phyloP scores from a whole-genome alignment of 768 basidiomycete species.

The Trametes elegans region DNA sequence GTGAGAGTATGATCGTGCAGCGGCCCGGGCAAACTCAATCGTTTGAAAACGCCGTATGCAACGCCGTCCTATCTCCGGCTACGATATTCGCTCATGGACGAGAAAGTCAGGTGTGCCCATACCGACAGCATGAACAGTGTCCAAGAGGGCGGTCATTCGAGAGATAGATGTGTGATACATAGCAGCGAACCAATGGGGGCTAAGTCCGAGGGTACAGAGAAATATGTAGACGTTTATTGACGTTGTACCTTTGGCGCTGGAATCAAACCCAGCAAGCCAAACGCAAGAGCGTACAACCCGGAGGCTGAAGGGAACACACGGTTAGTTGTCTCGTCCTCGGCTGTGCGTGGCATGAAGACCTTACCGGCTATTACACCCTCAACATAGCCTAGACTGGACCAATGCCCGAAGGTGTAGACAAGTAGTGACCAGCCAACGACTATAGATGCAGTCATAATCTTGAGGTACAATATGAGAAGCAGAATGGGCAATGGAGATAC shows the following conservation, averaged over 20 bases:
- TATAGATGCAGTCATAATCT: slow-evolving; percentile 62
- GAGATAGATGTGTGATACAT: neutral
- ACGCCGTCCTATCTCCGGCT: too few species aligned
- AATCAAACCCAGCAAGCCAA: slow-evolving; percentile 74
- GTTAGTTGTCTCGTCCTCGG: neutral
- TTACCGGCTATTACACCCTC: slow-evolving; percentile 63
- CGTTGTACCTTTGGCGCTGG: slow-evolving; percentile 60
- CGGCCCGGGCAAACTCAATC: too few species aligned
- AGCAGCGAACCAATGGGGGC: neutral
- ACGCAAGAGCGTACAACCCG: slow-evolving; percentile 64
- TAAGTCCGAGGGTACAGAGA: neutral
- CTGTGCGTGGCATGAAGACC: slow-evolving; percentile 14
- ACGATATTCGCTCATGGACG: too few species aligned
- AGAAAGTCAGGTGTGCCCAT: too few species aligned
- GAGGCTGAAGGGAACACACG: slow-evolving; percentile 43
- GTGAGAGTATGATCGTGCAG: too few species aligned
- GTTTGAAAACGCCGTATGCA: too few species aligned
- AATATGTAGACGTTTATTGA: slow-evolving; percentile 20
- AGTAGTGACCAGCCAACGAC: slow-evolving; percentile 68
- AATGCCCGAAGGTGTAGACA: slow-evolving; percentile 61
- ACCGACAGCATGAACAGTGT: too few species aligned
- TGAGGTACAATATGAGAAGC: neutral
- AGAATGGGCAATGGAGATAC: neutral
- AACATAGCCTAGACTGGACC: slow-evolving; percentile 63
- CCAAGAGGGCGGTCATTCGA: too few species aligned